Evolutionary conservation across 148 eudicot genomes (phyloP), one percentile per base, ranked within the genome.

Genomic region (Simmondsia chinensis): DNA sequence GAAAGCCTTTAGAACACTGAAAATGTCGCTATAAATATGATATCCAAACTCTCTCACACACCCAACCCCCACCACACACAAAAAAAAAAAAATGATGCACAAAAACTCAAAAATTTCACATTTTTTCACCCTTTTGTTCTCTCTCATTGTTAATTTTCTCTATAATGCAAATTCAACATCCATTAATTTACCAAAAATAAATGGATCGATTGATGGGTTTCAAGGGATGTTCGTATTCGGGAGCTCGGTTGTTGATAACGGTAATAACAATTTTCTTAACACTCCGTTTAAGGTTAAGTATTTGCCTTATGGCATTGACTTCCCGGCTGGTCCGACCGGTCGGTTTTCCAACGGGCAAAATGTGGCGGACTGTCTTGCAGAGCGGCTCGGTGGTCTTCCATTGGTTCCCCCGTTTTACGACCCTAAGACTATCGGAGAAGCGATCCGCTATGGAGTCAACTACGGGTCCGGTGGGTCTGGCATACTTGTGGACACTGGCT

Each of bases 381-480:
- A 30, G 2, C 33, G 12, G 5, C 73, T 68, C n/a, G n/a, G n/a
- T 23, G 28, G 47, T 0, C 60, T 68, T 25, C 73, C 69, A 10
- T 9, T 36, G 14, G 17, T 62, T 20, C 68, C 60, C 0, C 28
- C 64, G 1, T 54, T 57, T 41, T 43, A 32, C 6, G 73, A 68
- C 29, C 51, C 56, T 33, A 7, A 20, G n/a, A 62, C 68, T 0
- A 28, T 9, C 12, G 60, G 52, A 0, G 1, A 4, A 12, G 9
- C 46, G 1, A 62, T 52, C 16, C 9, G 20, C 30, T 43, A 44
- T 9, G 73, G 73, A 12, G 73, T 68, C 23, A 68, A 68, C 35
- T 68, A 46, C 42, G 73, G 52, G 5, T 68, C 73, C 7, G 68
- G 60, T 12, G 73, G 63, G 8, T 50, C 68, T 1, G 69, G 68